Base-by-base conservation (phyloP, 2,329 filamentous ascomycete genomes). In the Thermoascus crustaceus region DNA sequence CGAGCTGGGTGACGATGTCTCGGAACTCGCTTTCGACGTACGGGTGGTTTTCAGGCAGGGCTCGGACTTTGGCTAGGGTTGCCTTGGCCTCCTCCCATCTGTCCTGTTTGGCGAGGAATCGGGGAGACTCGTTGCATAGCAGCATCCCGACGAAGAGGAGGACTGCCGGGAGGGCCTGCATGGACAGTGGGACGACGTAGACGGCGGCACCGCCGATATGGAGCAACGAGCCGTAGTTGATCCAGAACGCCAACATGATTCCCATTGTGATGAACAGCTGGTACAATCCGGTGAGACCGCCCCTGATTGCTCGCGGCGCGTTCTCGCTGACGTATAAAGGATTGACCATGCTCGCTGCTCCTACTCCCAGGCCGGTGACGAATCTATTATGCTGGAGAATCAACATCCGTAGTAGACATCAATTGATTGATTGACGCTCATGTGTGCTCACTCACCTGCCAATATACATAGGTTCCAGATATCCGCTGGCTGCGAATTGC, bases 71-170 rank as follows among this genome's bases (percentile, higher is more conserved):
- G 13, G 71, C 66, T 5, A 85, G 67, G 11, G 76, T 71, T 0
- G 40, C 41, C 3, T 69, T 72, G 1, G 80, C 75, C 25, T 78
- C 65, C 40, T 84, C 79, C 78, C 78, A 82, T 43, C 78, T 70
- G 47, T 82, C 78, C 47, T 76, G 69, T 45, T 76, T 75, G 16
- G 79, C 80, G 16, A 80, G 71, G 73, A 75, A 84, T 45, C 80
- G 71, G 9, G 80, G 79, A 5, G 76, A 79, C 48, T 82, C 78
- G 48, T 75, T 72, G 50, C 77, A 80, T 33, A 79, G 54, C 2
- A 73, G 51, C 69, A 85, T 81, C 44, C 76, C 75, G 10, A 64
- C 20, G 19, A 80, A 63, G 9, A 85, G 66, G 16, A 80, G 58
- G 4, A 76, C 45, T 1, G 79, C 78, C 0, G 80, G 80, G 3